Percentiles rank a stretch among this genome's conserved stretches.
Conservation (phyloP, 148 eudicot genomes). For the Euryodendron excelsum region DNA sequence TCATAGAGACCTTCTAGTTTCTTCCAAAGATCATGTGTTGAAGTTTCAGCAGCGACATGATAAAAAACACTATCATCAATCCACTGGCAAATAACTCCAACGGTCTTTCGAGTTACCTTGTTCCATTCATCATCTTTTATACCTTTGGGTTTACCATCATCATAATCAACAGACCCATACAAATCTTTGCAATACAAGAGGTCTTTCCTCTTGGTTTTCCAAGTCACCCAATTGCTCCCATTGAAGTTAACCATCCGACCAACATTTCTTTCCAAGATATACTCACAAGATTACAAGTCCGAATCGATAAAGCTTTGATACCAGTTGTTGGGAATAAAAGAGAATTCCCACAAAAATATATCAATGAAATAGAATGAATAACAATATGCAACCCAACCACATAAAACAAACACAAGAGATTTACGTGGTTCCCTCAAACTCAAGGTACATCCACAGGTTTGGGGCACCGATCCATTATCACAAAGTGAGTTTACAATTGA, state of each 20-base stretch:
- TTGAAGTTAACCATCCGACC: not conserved
- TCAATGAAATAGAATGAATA: too few species aligned
- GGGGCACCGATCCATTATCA: too few species aligned
- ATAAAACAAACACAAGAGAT: too few species aligned
- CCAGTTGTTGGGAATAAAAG: too few species aligned
- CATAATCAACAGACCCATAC: not conserved
- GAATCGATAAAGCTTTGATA: too few species aligned
- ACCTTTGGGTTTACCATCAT: not conserved
- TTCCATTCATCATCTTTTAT: not conserved
- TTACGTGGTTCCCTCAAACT: too few species aligned
- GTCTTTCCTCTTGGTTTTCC: not conserved
- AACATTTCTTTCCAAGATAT: too few species aligned
- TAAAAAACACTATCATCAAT: not conserved
- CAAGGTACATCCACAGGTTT: too few species aligned
- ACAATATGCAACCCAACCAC: too few species aligned
- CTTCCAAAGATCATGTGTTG: not conserved
- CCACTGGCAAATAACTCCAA: not conserved
- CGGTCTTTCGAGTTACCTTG: not conserved
- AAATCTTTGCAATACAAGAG: not conserved
- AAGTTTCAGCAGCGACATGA: not conserved
- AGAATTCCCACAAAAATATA: too few species aligned
- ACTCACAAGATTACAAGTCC: too few species aligned
- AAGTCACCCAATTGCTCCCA: not conserved
- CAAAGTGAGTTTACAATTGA: too few species aligned
- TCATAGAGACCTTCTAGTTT: not conserved